Evolutionary conservation across 495 filamentous ascomycete species (phyloP), one percentile per base, ranked within the genome.

Genomic region (Annulohypoxylon stygium): DNA sequence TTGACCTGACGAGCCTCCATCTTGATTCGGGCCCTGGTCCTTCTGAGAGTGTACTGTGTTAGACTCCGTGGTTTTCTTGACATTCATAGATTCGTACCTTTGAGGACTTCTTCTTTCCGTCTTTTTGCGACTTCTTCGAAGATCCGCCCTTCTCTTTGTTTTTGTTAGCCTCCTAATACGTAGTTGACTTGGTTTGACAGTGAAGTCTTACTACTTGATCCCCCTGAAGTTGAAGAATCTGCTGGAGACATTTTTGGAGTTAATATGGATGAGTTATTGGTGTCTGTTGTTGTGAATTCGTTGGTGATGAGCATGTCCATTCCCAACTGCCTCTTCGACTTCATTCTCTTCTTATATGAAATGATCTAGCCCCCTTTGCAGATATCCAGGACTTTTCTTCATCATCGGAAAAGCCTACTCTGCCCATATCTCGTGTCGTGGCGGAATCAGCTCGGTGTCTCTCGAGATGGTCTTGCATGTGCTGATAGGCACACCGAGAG

Each of bases 341-440:
- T 47, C 18, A 30, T 48, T 30, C 34, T 50, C 16, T 47, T 16
- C 26, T 74, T 74, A 74, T 74, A 74, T 74, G 67, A 12, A 25
- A 45, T 33, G 33, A 3, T 12, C 2, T 53, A 16, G 14, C 26
- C 26, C 45, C n/a, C 39, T 16, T 61, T 30, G n/a, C 37, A 61
- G 50, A 69, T 69, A 30, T 37, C 51, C 37, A 58, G 54, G 16
- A 51, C 45, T 18, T 36, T 25, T 50, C 45, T 18, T 61, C 54
- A 48, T 36, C 36, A 51, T 57, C 16, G 34, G 57, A 39, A 10
- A 39, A 58, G 66, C 61, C 50, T 65, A 57, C 20, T 45, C n/a
- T 62, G 50, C 34, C 39, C 23, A 48, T 62, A 11, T 47, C 57
- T 61, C 54, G 37, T 65, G 53, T 18, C 51, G 12, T 47, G 16